These are phyloP conservation scores for Geotrichum klebahnii DNA, from an alignment of 1,139 yeast species.

Conservation along the genomic window DNA sequence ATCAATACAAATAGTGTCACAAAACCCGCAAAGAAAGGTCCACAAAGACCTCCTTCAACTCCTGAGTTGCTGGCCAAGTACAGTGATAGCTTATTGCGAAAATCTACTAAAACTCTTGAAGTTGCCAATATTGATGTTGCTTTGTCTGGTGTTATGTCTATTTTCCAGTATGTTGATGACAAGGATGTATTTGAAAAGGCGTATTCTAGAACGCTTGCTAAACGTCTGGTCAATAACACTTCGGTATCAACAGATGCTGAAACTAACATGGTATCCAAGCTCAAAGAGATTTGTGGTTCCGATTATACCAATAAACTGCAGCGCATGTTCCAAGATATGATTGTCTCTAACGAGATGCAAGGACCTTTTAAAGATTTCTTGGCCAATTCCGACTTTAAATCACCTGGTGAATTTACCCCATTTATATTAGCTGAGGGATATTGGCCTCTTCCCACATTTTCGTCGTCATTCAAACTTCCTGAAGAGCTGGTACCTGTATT, in stretches of 20 bases:
- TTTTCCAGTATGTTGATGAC: slow-evolving; percentile 85
- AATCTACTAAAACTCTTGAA: slow-evolving; percentile 64
- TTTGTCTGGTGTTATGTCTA: slow-evolving; percentile 76
- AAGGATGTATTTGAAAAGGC: slow-evolving; percentile 93
- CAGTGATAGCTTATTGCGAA: slow-evolving; percentile 77
- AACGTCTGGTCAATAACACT: slow-evolving; percentile 79
- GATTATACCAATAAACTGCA: slow-evolving; percentile 93
- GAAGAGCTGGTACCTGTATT: slow-evolving; percentile 60
- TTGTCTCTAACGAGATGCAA: slow-evolving; percentile 77
- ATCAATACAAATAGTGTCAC: slow-evolving; percentile 84
- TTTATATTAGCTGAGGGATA: slow-evolving; percentile 78
- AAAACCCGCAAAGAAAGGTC: slow-evolving; percentile 47
- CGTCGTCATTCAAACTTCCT: slow-evolving; percentile 54
- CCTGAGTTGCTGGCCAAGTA: slow-evolving; percentile 90
- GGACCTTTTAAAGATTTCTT: slow-evolving; percentile 50
- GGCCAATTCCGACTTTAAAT: slow-evolving; percentile 44
- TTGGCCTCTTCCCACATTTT: slow-evolving; percentile 73
- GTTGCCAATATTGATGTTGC: slow-evolving; percentile 59
- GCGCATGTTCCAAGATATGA: slow-evolving; percentile 93
- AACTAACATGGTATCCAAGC: slow-evolving; percentile 75
- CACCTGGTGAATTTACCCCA: slow-evolving; percentile 54
- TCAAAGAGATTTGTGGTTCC: slow-evolving; percentile 85
- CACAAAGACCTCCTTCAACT: slow-evolving; percentile 50
- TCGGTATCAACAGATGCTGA: slow-evolving; percentile 83
- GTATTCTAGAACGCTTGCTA: slow-evolving; percentile 84